A percentile compares a stretch with the other conserved stretches of the same genome.
phyloP scores from a whole-genome alignment of 2,329 filamentous ascomycete species.

The Trichophyton benhamiae region DNA sequence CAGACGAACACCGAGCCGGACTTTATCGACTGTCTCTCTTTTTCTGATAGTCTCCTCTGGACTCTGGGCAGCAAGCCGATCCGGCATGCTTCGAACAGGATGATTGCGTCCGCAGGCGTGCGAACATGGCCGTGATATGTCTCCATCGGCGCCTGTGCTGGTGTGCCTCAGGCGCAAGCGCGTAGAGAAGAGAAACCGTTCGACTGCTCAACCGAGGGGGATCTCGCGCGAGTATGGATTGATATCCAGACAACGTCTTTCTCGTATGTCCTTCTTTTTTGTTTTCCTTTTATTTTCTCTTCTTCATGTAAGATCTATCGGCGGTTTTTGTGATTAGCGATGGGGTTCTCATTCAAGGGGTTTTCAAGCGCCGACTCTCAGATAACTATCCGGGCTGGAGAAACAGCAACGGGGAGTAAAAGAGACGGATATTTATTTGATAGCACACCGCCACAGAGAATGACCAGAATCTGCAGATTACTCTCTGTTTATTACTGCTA shows the following conservation, averaged over 20 bases:
- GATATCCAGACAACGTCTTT: background rate
- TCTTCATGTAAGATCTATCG: background rate
- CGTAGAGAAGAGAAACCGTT: background rate
- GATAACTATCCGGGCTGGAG: background rate
- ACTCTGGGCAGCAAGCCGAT: conserved; percentile 81
- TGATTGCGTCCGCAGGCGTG: conserved; percentile 92
- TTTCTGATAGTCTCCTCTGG: conserved; percentile 85
- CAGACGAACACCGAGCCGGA: conserved; percentile 99
- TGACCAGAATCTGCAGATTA: too few relatives aligned
- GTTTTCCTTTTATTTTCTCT: too few relatives aligned
- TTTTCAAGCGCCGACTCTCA: too few relatives aligned
- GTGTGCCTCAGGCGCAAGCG: background rate
- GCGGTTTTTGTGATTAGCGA: background rate
- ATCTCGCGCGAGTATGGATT: background rate
- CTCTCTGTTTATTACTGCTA: too few relatives aligned
- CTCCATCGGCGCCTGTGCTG: conserved; percentile 52
- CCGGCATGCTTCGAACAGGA: conserved; percentile 94
- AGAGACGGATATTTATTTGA: background rate
- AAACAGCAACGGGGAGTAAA: background rate
- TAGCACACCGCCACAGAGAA: too few relatives aligned
- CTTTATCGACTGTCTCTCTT: conserved; percentile 89
- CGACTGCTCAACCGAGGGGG: background rate
- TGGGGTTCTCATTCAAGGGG: background rate
- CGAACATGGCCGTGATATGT: conserved; percentile 92
- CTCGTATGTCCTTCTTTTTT: too few relatives aligned